Base-by-base conservation (phyloP, 2,329 filamentous ascomycete genomes). In the Scytalidium lignicola region DNA sequence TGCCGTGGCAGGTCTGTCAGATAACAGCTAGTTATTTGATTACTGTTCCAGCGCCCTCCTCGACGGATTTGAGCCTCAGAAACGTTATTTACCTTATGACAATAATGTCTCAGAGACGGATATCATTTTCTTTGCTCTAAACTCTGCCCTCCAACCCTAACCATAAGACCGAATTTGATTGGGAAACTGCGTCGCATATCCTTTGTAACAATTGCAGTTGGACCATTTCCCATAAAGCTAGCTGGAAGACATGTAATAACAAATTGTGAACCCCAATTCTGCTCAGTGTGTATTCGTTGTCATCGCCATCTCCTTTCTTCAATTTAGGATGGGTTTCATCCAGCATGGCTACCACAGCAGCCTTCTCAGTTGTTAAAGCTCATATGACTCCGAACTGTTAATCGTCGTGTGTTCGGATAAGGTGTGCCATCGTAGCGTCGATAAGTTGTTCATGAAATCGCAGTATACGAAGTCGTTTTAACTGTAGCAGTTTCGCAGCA, bases 91-190 rank as follows among this genome's bases (percentile, higher is more conserved):
- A 13, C 13, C 13, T 28, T 28, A n/a, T 57, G 5, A 63, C 55
- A n/a, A 60, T 56, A 2, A 63, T 51, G 47, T 64, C 61, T 7
- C 60, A 59, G 1, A 65, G 55, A 12, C 59, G 60, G 42, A 62
- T 60, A 37, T 62, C 58, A 18, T 13, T 20, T 26, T 43, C 39
- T 28, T 48, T 55, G 26, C 56, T 59, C 3, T 44, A 51, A n/a
- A 58, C 58, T 13, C 58, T 58, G 2, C n/a, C 56, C 58, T 19
- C 67, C 70, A 28, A 74, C 68, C 18, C 70, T 70, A 1, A 74
- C 69, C 61, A 75, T 64, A 22, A 61, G 45, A 18, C 53, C 53
- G 41, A 61, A 48, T 46, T 50, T 56, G 18, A 61, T 40, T 1
- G 62, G 29, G 51, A 71, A 47, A 13, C 53, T 59, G 13, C 56